Evolutionary conservation across 2,329 filamentous ascomycete species (phyloP).

Genomic region (Diaporthe helianthi): DNA sequence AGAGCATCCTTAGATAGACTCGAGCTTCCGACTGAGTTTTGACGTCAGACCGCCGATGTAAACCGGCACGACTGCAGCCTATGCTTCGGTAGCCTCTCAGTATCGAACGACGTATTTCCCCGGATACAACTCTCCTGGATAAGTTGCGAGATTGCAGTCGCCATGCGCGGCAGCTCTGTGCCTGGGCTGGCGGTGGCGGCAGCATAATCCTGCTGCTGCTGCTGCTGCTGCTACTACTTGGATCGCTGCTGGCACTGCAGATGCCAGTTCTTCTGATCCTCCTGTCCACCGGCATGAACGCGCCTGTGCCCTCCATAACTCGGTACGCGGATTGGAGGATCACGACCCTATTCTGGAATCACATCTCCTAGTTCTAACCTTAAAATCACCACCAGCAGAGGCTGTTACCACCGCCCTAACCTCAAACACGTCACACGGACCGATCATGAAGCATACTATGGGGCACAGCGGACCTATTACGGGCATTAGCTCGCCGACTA

Average conservation of each 20-base stretch:
- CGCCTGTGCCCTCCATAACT: conserved; percentile 3
- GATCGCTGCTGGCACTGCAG: not conserved
- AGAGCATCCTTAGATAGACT: not conserved
- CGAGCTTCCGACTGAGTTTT: conserved; percentile 20
- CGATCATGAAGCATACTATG: not conserved
- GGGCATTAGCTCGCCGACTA: conserved; percentile 20
- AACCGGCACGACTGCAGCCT: not conserved
- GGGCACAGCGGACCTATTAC: conserved; percentile 5
- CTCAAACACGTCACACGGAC: conserved; percentile 23
- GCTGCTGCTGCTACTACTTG: not conserved
- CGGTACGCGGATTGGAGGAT: conserved; percentile 10
- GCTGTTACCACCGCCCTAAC: conserved; percentile 23
- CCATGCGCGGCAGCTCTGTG: conserved; percentile 18
- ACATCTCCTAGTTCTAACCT: conserved; percentile 14
- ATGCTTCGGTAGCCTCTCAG: conserved; percentile 16
- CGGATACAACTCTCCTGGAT: not conserved
- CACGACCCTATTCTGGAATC: conserved; percentile 6
- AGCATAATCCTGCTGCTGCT: conserved; percentile 1
- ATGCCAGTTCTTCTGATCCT: not conserved
- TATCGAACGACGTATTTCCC: conserved; percentile 1
- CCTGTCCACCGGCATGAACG: conserved; percentile 13
- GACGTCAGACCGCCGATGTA: conserved; percentile 20
- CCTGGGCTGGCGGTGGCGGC: not conserved
- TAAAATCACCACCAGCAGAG: conserved; percentile 14
- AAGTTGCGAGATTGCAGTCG: conserved; percentile 8